These are phyloP conservation scores for Hyaloscypha bicolor DNA, from an alignment of 495 filamentous ascomycete genomes.

Conservation along the genomic window DNA sequence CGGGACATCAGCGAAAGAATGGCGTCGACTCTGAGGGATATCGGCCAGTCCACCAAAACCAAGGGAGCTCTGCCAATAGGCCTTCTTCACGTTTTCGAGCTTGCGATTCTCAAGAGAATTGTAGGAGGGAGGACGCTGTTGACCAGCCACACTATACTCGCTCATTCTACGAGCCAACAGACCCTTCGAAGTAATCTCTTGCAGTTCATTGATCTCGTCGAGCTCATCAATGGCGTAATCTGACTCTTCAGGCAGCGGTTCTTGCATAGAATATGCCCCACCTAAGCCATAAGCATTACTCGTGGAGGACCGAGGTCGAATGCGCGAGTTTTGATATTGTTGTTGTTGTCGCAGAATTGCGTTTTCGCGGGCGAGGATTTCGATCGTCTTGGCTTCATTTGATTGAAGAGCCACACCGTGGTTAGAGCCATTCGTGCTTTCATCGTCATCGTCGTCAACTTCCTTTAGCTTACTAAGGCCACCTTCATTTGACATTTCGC, in stretches of 20 bases:
- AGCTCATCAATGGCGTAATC: constrained; percentile 72
- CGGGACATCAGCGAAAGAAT: constrained; percentile 93
- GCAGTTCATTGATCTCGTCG: constrained; percentile 63
- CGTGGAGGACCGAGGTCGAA: constrained; percentile 65
- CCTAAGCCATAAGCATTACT: constrained; percentile 54
- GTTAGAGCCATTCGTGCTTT: constrained; percentile 62
- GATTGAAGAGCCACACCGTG: constrained; percentile 60
- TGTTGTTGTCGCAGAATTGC: constrained; percentile 67
- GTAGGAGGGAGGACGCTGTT: constrained; percentile 57
- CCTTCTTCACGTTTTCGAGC: constrained; percentile 76
- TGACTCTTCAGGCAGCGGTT: constrained; percentile 67
- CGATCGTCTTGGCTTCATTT: constrained; percentile 68
- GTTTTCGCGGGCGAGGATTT: constrained; percentile 73
- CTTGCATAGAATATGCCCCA: constrained; percentile 62
- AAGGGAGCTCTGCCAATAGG: constrained; percentile 85
- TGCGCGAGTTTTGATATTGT: constrained; percentile 58
- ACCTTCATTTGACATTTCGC: constrained; percentile 73
- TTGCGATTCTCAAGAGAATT: constrained; percentile 69
- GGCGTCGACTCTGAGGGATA: constrained; percentile 82
- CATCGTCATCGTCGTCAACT: constrained; percentile 80
- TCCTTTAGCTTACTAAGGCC: constrained; percentile 79
- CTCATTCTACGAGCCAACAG: constrained; percentile 54
- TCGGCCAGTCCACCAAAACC: constrained; percentile 74
- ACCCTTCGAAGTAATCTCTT: constrained; percentile 54
- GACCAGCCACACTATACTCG: constrained; percentile 62